Percentiles rank a stretch among this genome's conserved stretches.
phyloP scores from a whole-genome alignment of 2,329 filamentous ascomycete species.

The Blumeria graminis region DNA sequence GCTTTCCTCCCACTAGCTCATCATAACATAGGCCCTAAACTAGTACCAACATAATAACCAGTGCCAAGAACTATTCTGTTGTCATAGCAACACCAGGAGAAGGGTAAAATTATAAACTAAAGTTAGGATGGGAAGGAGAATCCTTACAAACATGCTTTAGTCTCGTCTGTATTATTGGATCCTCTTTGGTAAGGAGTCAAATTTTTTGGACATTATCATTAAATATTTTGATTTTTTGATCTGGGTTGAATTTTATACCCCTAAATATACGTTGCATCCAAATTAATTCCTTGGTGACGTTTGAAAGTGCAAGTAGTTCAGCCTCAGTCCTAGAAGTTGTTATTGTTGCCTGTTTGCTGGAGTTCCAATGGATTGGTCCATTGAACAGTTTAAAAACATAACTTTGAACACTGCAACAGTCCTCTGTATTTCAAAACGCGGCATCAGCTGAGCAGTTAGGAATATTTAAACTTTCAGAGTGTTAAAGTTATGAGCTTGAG shows the following conservation, averaged over 20 bases:
- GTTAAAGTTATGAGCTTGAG: too few relatives aligned
- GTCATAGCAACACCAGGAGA: too few relatives aligned
- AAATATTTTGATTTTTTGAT: not conserved
- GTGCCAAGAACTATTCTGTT: too few relatives aligned
- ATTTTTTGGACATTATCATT: not conserved
- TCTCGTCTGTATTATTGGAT: not conserved
- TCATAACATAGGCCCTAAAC: too few relatives aligned
- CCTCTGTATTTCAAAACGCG: too few relatives aligned
- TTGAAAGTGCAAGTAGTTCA: not conserved
- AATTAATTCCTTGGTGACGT: not conserved
- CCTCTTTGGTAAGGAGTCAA: not conserved
- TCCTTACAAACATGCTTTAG: not conserved
- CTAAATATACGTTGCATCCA: not conserved
- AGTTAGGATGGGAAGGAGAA: too few relatives aligned
- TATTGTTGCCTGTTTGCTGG: not conserved
- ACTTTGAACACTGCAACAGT: too few relatives aligned
- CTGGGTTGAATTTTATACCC: not conserved
- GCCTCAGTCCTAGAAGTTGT: not conserved
- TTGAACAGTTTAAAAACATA: not conserved
- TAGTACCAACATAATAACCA: too few relatives aligned
- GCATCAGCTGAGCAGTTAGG: too few relatives aligned
- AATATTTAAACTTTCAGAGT: too few relatives aligned
- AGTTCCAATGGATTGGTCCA: not conserved
- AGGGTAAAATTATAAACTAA: too few relatives aligned
- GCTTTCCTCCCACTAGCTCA: too few relatives aligned